These are phyloP conservation scores for Hermanozyma aechmeae DNA, from an alignment of 805 yeast species.

Conservation along the genomic window DNA sequence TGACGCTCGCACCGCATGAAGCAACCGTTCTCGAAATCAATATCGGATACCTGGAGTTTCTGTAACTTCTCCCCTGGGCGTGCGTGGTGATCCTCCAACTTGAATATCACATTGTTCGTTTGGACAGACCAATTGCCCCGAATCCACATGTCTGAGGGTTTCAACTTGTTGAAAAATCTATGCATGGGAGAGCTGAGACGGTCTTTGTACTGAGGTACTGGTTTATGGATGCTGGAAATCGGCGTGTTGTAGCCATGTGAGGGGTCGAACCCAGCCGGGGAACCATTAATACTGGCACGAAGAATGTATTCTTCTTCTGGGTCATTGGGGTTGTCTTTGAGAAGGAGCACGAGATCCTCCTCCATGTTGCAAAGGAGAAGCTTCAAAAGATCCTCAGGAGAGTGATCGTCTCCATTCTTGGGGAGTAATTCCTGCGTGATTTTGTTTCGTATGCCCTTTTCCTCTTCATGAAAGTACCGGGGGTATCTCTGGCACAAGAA, in stretches of 20 bases:
- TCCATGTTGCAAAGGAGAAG: constrained; percentile 35
- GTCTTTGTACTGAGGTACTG: constrained; percentile 59
- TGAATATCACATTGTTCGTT: constrained; percentile 42
- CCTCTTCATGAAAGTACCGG: constrained; percentile 31
- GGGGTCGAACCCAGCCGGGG: constrained; percentile 72
- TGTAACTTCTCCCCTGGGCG: constrained; percentile 23
- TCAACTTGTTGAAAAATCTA: constrained; percentile 49
- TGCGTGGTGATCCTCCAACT: constrained; percentile 36
- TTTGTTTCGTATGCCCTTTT: constrained; percentile 21
- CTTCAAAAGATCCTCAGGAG: constrained; percentile 13
- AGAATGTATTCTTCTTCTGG: constrained; percentile 48
- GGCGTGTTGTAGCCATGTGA: constrained; percentile 40
- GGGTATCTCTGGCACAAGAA: constrained; percentile 45
- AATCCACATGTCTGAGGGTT: constrained; percentile 46
- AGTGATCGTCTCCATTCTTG: constrained; percentile 1
- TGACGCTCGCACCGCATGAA: constrained; percentile 30
- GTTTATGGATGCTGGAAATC: constrained; percentile 53
- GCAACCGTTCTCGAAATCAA: constrained; percentile 25
- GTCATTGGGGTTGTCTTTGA: constrained; percentile 27
- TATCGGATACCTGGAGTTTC: constrained; percentile 23
- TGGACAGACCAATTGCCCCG: constrained; percentile 69
- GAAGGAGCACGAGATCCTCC: constrained; percentile 54
- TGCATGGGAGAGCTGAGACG: constrained; percentile 57
- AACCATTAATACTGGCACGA: constrained; percentile 48
- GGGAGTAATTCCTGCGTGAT: constrained; percentile 36